Evolutionary conservation across 768 basidiomycete species (phyloP).

Genomic region (Mycena filopes): DNA sequence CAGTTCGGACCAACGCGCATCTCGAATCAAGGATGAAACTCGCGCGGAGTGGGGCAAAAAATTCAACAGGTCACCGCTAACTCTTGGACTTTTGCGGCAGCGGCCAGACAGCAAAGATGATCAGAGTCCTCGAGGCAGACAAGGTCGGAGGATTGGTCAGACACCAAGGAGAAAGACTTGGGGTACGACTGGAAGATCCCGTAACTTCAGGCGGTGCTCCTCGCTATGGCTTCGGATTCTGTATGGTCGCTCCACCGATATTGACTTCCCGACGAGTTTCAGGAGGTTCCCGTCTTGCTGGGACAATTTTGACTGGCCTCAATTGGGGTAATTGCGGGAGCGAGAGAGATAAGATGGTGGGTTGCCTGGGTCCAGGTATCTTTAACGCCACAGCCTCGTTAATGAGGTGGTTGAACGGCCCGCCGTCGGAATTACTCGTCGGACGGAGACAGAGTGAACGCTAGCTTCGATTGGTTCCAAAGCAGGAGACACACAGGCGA

Average conservation of each 20-base stretch:
- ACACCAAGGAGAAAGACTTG: neutral
- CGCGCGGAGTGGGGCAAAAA: neutral
- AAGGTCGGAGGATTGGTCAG: slow-evolving; percentile 26
- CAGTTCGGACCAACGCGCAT: neutral
- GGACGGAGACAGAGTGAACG: too few relatives aligned
- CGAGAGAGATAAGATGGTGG: too few relatives aligned
- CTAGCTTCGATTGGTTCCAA: too few relatives aligned
- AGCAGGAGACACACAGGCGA: too few relatives aligned
- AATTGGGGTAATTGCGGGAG: too few relatives aligned
- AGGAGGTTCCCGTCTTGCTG: too few relatives aligned
- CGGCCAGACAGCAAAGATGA: neutral
- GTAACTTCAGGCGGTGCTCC: slow-evolving; percentile 14
- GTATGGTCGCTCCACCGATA: neutral
- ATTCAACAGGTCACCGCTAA: neutral
- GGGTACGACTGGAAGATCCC: neutral
- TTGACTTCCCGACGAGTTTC: too few relatives aligned
- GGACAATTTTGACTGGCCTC: too few relatives aligned
- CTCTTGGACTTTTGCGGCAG: neutral
- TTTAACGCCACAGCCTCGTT: too few relatives aligned
- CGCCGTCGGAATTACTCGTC: too few relatives aligned
- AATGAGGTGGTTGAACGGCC: too few relatives aligned
- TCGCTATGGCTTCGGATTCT: neutral
- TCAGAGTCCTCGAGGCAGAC: slow-evolving; percentile 26
- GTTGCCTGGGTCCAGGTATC: too few relatives aligned
- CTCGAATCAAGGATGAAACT: slow-evolving; percentile 2